Evolutionary conservation across 1,284 basidiomycete genomes (phyloP).

Genomic region (Psilocybe mexicana): DNA sequence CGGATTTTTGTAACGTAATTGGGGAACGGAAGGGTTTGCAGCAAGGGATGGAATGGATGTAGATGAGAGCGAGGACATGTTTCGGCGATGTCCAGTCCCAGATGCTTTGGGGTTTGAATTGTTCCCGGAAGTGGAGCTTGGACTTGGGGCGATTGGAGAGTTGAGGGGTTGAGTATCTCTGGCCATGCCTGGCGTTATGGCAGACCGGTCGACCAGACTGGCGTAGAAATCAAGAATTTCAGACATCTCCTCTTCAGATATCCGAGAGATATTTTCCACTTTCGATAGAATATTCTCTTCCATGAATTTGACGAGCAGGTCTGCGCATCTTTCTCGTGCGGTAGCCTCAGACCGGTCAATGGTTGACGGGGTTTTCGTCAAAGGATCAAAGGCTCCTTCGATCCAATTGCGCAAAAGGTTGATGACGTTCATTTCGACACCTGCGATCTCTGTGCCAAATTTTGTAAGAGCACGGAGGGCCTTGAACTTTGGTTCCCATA

Average conservation of each 20-base stretch:
- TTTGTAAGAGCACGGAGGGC: conserved; percentile 62
- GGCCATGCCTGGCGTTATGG: conserved; percentile 39
- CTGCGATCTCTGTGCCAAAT: conserved; percentile 58
- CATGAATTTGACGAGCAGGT: conserved; percentile 58
- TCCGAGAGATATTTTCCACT: conserved; percentile 53
- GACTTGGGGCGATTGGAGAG: conserved; percentile 27
- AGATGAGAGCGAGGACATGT: conserved; percentile 52
- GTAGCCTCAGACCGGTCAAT: conserved; percentile 44
- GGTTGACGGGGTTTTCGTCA: conserved; percentile 38
- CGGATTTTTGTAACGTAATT: conserved; percentile 43
- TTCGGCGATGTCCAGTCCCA: conserved; percentile 49
- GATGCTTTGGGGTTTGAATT: conserved; percentile 9
- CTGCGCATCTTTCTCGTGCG: conserved; percentile 64
- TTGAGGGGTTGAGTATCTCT: conserved; percentile 28
- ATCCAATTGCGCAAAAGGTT: conserved; percentile 63
- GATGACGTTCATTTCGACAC: conserved; percentile 60
- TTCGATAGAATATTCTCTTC: conserved; percentile 45
- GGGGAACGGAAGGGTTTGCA: conserved; percentile 25
- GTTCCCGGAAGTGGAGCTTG: conserved; percentile 25
- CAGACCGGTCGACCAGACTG: conserved; percentile 52
- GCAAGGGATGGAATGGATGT: conserved; percentile 29
- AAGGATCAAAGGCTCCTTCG: conserved; percentile 56
- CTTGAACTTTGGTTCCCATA: conserved; percentile 70
- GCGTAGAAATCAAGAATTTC: conserved; percentile 60
- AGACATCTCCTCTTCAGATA: conserved; percentile 56